Evolutionary conservation across 78 protist species (phyloP), one percentile per base, ranked within the genome.

Genomic region (Anaeramoeba ignava): DNA sequence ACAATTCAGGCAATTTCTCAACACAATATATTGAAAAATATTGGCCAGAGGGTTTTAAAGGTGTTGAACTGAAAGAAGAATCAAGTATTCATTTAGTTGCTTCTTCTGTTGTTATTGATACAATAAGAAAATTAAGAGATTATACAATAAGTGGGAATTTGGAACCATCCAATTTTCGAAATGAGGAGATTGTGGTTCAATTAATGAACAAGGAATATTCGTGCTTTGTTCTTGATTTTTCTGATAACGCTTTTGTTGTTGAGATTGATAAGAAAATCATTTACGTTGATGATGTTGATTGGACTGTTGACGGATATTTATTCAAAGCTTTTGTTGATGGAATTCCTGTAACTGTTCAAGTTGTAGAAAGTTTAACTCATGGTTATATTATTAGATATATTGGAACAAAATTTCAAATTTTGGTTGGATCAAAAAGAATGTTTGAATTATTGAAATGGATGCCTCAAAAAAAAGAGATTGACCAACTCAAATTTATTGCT

Each of bases 41-140:
- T 33, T 94, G 88, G 83, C 96, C 96, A 85, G 90, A 88, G 1
- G 97, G 97, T 85, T 94, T 94, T 92, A 12, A 86, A 34, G 93
- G 93, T 3, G 17, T 54, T 17, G 17, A 27, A 8, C 17, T 54
- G 17, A 54, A 54, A 8, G 73, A 54, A 54, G 17, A 54, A 8
- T 17, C 8, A 54, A 54, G 17, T 27, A 17, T 27, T 17, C 36
- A 54, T 17, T 54, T 54, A 17, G 73, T 17, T 27, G 73, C 17
- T 17, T 54, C 17, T 54, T 27, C 73, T 17, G 17, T 17, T 17
- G 73, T 17, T 17, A 54, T 54, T 54, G 36, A 54, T 17, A 54
- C 17, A 8, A 8, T 54, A 27, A 54, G 73, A 54, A 54, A 54
- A 8, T 27, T 27, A 54, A 54, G 73, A 54, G 73, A 54, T 17